Percentiles rank a stretch among this genome's conserved stretches.
These are phyloP conservation scores for Colletotrichum liriopes DNA, from an alignment of 2,329 filamentous ascomycete species.

Conservation along the genomic window DNA sequence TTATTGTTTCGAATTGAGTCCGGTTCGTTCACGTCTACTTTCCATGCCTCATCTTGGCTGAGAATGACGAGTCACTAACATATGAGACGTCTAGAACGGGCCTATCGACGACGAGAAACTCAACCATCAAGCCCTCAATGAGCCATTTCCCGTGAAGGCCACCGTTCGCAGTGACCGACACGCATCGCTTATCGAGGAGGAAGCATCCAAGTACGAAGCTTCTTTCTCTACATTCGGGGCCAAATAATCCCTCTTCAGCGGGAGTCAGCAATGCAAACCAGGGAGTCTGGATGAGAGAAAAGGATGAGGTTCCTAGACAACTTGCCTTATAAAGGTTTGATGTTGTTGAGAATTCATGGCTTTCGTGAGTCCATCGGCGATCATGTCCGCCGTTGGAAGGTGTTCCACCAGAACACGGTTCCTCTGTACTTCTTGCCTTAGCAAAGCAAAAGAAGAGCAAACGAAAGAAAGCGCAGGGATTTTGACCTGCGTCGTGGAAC, in stretches of 20 bases:
- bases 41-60: not conserved
- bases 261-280: not conserved
- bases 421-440: too few species aligned
- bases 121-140: constrained; percentile 32
- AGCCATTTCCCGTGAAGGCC: constrained; percentile 44
- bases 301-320: not conserved
- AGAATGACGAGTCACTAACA: not conserved
- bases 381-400: too few species aligned
- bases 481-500: too few species aligned
- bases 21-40: not conserved
- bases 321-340: not conserved
- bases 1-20: constrained; percentile 45
- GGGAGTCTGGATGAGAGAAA: not conserved
- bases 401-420: too few species aligned
- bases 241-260: not conserved
- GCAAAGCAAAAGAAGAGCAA: too few species aligned
- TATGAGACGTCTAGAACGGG: constrained; percentile 27
- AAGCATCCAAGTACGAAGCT: constrained; percentile 10
- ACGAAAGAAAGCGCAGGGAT: too few species aligned
- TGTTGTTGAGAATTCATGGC: too few species aligned
- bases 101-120: constrained; percentile 38
- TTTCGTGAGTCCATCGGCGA: too few species aligned
- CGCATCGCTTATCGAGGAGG: constrained; percentile 27
- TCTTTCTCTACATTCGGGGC: constrained; percentile 14
- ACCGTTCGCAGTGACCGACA: constrained; percentile 33